A percentile compares a stretch with the other conserved stretches of the same genome.
Conservation (phyloP, 2,329 filamentous ascomycete species). For the Keithomyces neogunnii region DNA sequence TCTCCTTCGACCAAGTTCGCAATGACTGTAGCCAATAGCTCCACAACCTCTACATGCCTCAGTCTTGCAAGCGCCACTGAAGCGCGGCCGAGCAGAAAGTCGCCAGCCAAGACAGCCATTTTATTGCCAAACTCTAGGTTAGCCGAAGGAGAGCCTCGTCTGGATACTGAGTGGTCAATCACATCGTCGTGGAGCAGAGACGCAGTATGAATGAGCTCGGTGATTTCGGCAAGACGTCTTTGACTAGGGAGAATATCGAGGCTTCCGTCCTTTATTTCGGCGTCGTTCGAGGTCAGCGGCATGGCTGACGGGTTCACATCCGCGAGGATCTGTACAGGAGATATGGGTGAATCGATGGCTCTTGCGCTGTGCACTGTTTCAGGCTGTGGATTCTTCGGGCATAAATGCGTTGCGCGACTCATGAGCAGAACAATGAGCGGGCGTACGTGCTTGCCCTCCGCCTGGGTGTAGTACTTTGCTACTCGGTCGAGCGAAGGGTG, state of each 20-base stretch:
- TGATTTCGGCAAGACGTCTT: slow-evolving; percentile 87
- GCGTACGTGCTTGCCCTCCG: slow-evolving; percentile 93
- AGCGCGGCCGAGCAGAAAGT: slow-evolving; percentile 86
- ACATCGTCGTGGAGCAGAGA: slow-evolving; percentile 97
- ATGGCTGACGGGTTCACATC: slow-evolving; percentile 69
- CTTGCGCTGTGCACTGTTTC: slow-evolving; percentile 32
- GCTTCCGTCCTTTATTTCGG: slow-evolving; percentile 30
- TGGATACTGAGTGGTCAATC: slow-evolving; percentile 82
- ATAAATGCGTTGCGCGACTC: slow-evolving; percentile 82
- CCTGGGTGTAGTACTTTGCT: slow-evolving; percentile 96
- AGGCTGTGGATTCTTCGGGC: slow-evolving; percentile 47
- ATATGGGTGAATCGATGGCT: slow-evolving; percentile 46
- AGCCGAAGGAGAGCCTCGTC: slow-evolving; percentile 76
- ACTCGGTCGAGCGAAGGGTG: slow-evolving; percentile 91
- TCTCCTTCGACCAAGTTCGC: slow-evolving; percentile 97
- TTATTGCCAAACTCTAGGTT: slow-evolving; percentile 98
- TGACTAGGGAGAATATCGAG: slow-evolving; percentile 85
- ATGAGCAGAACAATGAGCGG: slow-evolving; percentile 93
- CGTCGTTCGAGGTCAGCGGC: slow-evolving; percentile 30
- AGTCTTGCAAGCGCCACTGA: slow-evolving; percentile 88
- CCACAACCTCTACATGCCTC: slow-evolving; percentile 87
- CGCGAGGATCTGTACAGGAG: slow-evolving; percentile 51
- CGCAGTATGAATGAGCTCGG: slow-evolving; percentile 93
- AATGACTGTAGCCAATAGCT: slow-evolving; percentile 91
- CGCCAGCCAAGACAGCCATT: slow-evolving; percentile 96